phyloP scores from a whole-genome alignment of 805 yeast species.

The Lachancea fermentati region DNA sequence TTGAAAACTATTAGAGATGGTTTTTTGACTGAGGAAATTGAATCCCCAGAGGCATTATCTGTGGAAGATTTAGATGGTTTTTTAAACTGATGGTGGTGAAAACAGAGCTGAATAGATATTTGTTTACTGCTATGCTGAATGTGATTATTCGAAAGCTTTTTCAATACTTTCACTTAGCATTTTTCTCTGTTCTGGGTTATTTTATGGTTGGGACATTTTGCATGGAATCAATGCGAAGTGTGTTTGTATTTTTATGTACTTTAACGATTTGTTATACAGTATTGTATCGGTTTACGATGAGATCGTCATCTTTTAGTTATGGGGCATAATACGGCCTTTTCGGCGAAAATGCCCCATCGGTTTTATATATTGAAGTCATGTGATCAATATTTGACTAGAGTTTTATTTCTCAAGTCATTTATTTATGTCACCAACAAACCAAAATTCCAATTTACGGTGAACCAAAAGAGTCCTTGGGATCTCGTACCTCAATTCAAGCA shows the following conservation, averaged over 20 bases:
- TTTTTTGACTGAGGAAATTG: slow-evolving; percentile 70
- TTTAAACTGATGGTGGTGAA: slow-evolving; percentile 28
- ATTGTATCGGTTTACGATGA: not conserved
- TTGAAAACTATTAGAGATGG: slow-evolving; percentile 69
- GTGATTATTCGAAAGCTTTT: not conserved
- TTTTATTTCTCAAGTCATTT: not conserved
- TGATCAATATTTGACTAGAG: not conserved
- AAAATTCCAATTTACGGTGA: no score
- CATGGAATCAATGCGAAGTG: not conserved
- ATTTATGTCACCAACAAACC: no score
- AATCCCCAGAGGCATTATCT: slow-evolving; percentile 71
- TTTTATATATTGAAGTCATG: not conserved
- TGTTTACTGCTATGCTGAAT: no score
- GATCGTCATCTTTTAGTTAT: no score
- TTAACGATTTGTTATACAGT: not conserved
- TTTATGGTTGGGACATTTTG: not conserved
- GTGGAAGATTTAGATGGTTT: slow-evolving; percentile 60
- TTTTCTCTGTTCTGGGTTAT: not conserved
- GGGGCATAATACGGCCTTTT: no score
- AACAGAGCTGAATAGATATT: no score
- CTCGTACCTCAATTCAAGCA: not conserved
- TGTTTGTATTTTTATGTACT: not conserved
- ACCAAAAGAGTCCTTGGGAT: not conserved
- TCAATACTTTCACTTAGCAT: not conserved
- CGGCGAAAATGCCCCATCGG: not conserved